phyloP scores from a whole-genome alignment of 2,329 filamentous ascomycete species.

The Dryadomyces quercus-mongolicae region DNA sequence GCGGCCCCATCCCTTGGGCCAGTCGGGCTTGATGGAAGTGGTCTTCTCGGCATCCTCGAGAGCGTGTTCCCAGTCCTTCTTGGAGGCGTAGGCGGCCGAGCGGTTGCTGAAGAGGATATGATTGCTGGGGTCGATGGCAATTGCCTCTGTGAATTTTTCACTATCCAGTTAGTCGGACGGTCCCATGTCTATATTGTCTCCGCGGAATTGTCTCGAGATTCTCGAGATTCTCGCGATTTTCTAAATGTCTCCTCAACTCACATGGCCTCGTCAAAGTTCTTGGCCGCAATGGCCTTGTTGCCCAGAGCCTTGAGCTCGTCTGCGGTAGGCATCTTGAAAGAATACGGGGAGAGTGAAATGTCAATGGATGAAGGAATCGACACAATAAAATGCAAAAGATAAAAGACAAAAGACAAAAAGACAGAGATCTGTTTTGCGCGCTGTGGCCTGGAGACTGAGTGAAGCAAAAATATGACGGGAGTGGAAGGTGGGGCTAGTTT shows the following conservation, averaged over 20 bases:
- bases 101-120: constrained; percentile 98
- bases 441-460: not conserved
- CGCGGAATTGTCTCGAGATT: too few species aligned
- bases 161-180: constrained; percentile 31
- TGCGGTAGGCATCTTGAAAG: constrained; percentile 42
- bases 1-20: constrained; percentile 91
- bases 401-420: not conserved
- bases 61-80: constrained; percentile 76
- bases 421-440: not conserved
- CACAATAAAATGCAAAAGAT: not conserved
- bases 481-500: constrained; percentile 9
- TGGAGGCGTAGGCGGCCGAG: constrained; percentile 76
- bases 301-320: constrained; percentile 90
- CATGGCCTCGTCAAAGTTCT: constrained; percentile 94
- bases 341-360: not conserved
- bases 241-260: constrained; percentile 42
- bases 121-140: constrained; percentile 75
- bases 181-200: too few species aligned
- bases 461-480: constrained; percentile 2
- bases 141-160: constrained; percentile 89
- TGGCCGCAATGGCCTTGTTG: constrained; percentile 96
- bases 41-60: constrained; percentile 87
- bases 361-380: not conserved
- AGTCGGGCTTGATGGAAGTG: constrained; percentile 90
- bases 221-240: too few species aligned